A percentile compares a stretch with the other conserved stretches of the same genome.
Conservation (phyloP, 2,329 filamentous ascomycete genomes). For the Aspergillus fijiensis region DNA sequence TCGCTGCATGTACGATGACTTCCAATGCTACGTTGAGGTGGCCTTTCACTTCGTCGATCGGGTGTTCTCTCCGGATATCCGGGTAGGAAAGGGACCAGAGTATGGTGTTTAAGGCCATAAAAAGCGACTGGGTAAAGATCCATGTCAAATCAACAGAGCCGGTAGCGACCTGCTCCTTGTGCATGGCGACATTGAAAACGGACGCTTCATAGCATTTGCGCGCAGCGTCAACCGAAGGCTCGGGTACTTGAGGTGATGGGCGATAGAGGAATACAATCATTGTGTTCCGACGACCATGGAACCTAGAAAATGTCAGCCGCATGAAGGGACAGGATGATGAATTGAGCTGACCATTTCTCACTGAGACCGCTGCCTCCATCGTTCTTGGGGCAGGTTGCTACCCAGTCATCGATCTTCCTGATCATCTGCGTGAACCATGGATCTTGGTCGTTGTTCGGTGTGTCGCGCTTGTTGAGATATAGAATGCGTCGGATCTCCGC, state of each 20-base stretch:
- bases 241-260: constrained; percentile 87
- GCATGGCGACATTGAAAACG: constrained; percentile 76
- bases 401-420: constrained; percentile 75
- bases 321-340: constrained; percentile 8
- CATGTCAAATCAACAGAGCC: constrained; percentile 83
- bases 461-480: constrained; percentile 77
- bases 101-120: constrained; percentile 87
- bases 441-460: constrained; percentile 75
- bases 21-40: constrained; percentile 74
- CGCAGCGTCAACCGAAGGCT: constrained; percentile 77
- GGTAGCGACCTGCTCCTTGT: constrained; percentile 74
- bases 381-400: constrained; percentile 70
- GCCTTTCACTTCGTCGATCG: constrained; percentile 71
- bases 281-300: constrained; percentile 71
- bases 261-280: constrained; percentile 87
- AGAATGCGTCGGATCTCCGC: constrained; percentile 82
- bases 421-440: constrained; percentile 86
- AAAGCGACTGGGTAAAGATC: constrained; percentile 86
- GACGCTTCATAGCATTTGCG: constrained; percentile 80
- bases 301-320: constrained; percentile 43
- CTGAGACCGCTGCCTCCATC: constrained; percentile 69
- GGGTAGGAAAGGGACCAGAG: constrained; percentile 89
- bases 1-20: constrained; percentile 74
- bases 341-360: constrained; percentile 68
- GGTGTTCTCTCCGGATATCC: constrained; percentile 72